Evolutionary conservation across 345 rosid genomes (phyloP).

Genomic region (Lumnitzera littorea): DNA sequence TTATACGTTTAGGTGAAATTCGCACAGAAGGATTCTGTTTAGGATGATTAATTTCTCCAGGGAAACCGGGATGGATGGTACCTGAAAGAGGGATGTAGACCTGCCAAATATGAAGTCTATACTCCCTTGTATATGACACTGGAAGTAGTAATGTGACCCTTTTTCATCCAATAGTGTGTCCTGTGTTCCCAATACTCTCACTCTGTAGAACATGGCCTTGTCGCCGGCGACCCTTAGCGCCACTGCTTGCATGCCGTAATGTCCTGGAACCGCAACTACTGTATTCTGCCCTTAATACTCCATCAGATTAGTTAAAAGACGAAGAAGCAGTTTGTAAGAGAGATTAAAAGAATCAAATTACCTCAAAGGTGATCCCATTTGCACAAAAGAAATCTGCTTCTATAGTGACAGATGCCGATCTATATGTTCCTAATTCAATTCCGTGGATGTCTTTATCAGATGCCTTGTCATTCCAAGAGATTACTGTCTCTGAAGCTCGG

Average conservation of each 20-base stretch:
- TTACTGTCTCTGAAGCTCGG: conserved; percentile 31
- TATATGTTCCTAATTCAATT: conserved; percentile 52
- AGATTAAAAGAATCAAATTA: conserved; percentile 3
- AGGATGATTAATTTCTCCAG: background rate
- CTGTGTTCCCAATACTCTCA: conserved; percentile 69
- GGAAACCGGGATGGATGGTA: background rate
- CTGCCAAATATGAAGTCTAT: conserved; percentile 86
- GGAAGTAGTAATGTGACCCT: conserved; percentile 76
- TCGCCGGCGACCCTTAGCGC: conserved; percentile 67
- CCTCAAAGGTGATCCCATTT: conserved; percentile 76
- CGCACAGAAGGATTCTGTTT: background rate
- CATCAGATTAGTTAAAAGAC: background rate
- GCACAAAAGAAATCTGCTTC: conserved; percentile 80
- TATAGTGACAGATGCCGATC: conserved; percentile 65
- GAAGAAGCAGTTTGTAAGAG: no score
- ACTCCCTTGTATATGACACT: conserved; percentile 62
- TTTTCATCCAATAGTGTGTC: conserved; percentile 79
- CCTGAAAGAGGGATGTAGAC: conserved; percentile 73
- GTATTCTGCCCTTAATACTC: conserved; percentile 53
- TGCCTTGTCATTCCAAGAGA: conserved; percentile 71
- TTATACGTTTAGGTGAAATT: background rate
- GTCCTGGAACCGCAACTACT: conserved; percentile 59
- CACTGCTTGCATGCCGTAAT: conserved; percentile 71
- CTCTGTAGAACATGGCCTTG: conserved; percentile 71
- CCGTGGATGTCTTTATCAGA: conserved; percentile 52